Percentiles rank a stretch among this genome's conserved stretches.
phyloP scores from a whole-genome alignment of 495 filamentous ascomycete genomes.

The Polyplosphaeria fusca region DNA sequence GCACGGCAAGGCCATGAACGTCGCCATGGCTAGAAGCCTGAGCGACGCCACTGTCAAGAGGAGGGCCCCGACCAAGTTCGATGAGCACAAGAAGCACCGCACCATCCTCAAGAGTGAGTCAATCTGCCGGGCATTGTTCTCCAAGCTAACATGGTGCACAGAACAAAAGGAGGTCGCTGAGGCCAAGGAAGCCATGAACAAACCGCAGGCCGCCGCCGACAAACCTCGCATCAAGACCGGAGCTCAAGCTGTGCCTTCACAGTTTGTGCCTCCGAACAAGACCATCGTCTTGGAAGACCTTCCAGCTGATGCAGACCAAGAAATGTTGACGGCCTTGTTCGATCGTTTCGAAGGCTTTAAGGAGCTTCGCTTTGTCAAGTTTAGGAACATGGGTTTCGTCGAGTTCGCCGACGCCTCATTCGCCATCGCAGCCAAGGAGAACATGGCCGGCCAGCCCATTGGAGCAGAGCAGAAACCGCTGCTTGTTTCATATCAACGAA shows the following conservation, averaged over 20 bases:
- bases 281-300: conserved; percentile 94
- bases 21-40: conserved; percentile 78
- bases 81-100: conserved; percentile 79
- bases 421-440: conserved; percentile 93
- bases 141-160: conserved; percentile 39
- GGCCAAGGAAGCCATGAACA: conserved; percentile 75
- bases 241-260: conserved; percentile 84
- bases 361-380: conserved; percentile 85
- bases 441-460: conserved; percentile 82
- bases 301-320: conserved; percentile 80
- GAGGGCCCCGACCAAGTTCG: conserved; percentile 72
- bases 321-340: conserved; percentile 76
- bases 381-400: conserved; percentile 89
- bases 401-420: conserved; percentile 90
- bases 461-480: conserved; percentile 65
- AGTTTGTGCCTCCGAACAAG: conserved; percentile 96
- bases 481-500: conserved; percentile 77
- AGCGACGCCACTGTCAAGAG: conserved; percentile 79
- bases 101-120: conserved; percentile 60
- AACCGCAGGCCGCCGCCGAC: conserved; percentile 51
- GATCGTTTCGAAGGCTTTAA: conserved; percentile 89
- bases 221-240: conserved; percentile 66
- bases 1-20: conserved; percentile 86
- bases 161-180: conserved; percentile 92
- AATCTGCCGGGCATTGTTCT: background rate